Conservation (phyloP, 495 filamentous ascomycete genomes). For the Physcia stellaris region DNA sequence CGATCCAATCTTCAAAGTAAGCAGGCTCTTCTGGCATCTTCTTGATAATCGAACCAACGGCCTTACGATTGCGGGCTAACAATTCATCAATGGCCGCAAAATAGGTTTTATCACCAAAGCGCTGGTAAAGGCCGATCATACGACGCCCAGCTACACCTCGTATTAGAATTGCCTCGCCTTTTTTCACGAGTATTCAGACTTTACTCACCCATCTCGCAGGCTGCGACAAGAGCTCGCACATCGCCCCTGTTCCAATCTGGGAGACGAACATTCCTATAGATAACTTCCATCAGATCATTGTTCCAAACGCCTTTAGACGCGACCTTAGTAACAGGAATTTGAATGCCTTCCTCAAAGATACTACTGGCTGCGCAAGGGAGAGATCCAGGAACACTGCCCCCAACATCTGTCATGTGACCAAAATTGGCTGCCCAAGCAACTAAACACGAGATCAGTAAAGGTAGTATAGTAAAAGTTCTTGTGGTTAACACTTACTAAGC, state of each 20-base stretch:
- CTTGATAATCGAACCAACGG: slow-evolving; percentile 31
- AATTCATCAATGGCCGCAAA: slow-evolving; percentile 30
- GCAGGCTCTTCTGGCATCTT: slow-evolving; percentile 26
- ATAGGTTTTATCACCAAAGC: slow-evolving; percentile 30
- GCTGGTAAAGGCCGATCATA: slow-evolving; percentile 29
- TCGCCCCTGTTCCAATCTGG: slow-evolving; percentile 38
- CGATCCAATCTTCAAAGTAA: slow-evolving; percentile 37
- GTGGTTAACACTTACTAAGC: slow-evolving; percentile 17
- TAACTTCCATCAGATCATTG: slow-evolving; percentile 26
- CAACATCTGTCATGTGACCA: slow-evolving; percentile 37
- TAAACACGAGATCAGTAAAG: not conserved
- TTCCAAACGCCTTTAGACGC: slow-evolving; percentile 31
- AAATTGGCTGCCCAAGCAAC: slow-evolving; percentile 37
- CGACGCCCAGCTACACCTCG: slow-evolving; percentile 20
- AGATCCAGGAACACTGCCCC: slow-evolving; percentile 36
- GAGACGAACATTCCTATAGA: slow-evolving; percentile 34
- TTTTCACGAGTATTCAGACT: not conserved
- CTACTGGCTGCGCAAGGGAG: slow-evolving; percentile 38
- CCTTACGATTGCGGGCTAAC: slow-evolving; percentile 29
- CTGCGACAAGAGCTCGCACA: slow-evolving; percentile 31
- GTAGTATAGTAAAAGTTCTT: too few relatives aligned
- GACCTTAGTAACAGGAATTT: slow-evolving; percentile 37
- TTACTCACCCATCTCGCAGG: slow-evolving; percentile 24
- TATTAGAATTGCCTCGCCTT: not conserved
- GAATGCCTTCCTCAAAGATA: slow-evolving; percentile 37